These are phyloP conservation scores for Obelidium mucronatum DNA, from an alignment of 192 early-diverging fungal genomes.

Conservation along the genomic window DNA sequence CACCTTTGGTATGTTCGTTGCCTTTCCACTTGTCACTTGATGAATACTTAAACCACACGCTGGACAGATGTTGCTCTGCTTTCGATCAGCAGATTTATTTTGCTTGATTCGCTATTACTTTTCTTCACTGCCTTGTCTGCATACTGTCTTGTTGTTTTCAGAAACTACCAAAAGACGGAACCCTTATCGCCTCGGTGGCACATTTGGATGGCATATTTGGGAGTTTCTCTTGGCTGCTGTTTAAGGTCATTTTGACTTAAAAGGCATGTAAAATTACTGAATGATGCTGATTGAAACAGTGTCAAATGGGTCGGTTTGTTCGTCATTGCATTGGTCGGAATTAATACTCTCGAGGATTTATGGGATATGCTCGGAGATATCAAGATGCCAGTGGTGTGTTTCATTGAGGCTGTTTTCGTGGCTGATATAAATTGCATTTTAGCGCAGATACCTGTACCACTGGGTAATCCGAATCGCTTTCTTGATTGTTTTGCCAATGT, in stretches of 20 bases:
- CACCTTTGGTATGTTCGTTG: conserved; percentile 67
- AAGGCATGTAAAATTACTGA: neutral
- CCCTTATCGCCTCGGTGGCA: conserved; percentile 90
- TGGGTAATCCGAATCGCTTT: conserved; percentile 82
- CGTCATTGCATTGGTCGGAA: conserved; percentile 85
- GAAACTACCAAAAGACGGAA: conserved; percentile 69
- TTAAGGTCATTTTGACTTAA: conserved; percentile 57
- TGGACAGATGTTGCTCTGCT: conserved; percentile 71
- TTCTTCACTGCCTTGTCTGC: conserved; percentile 80
- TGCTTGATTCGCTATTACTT: conserved; percentile 95
- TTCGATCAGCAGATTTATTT: conserved; percentile 89
- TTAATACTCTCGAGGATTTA: conserved; percentile 91
- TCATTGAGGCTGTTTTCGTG: neutral
- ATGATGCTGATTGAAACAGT: conserved; percentile 42
- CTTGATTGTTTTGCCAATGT: conserved; percentile 82
- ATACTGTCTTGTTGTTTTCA: conserved; percentile 75
- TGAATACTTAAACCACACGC: neutral
- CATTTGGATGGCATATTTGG: conserved; percentile 86
- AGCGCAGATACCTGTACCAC: conserved; percentile 74
- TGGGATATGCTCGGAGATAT: conserved; percentile 86
- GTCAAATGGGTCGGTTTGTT: conserved; percentile 98
- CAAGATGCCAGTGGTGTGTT: conserved; percentile 40
- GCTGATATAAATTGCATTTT: too few species aligned
- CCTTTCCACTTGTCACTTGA: too few species aligned
- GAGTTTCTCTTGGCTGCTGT: conserved; percentile 84